Evolutionary conservation across 2,329 filamentous ascomycete genomes (phyloP).

Genomic region (Ceratocystis harringtonii): DNA sequence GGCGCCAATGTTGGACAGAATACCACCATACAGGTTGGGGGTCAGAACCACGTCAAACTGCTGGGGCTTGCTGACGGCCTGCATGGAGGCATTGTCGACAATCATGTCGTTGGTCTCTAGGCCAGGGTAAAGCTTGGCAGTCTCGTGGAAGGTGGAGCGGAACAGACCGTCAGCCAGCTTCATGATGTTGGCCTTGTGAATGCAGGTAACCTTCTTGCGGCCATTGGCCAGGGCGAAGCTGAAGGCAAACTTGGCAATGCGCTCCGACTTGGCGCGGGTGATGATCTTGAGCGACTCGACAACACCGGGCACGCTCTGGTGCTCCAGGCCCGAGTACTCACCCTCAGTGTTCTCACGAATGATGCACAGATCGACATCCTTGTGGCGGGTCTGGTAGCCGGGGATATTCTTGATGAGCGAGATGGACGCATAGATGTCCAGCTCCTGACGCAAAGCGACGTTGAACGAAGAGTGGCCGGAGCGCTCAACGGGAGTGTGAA

Average conservation of each 20-base stretch:
- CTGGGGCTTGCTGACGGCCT: conserved; percentile 88
- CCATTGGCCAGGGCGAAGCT: conserved; percentile 96
- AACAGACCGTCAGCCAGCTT: conserved; percentile 98
- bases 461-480: conserved; percentile 99
- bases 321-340: conserved; percentile 97
- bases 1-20: conserved; percentile 96
- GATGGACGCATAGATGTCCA: conserved; percentile 98
- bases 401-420: conserved; percentile 99
- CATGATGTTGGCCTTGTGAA: conserved; percentile 99
- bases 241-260: conserved; percentile 98
- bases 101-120: conserved; percentile 99
- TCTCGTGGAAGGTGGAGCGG: conserved; percentile 89
- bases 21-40: conserved; percentile 98
- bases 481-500: conserved; percentile 91
- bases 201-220: conserved; percentile 98
- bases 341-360: conserved; percentile 99
- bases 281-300: conserved; percentile 99
- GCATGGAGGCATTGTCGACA: conserved; percentile 99
- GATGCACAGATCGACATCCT: conserved; percentile 95
- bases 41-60: conserved; percentile 99
- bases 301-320: conserved; percentile 90
- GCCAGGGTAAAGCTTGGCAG: conserved; percentile 88
- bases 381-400: conserved; percentile 92
- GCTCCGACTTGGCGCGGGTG: conserved; percentile 96
- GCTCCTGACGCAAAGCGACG: conserved; percentile 94